These are phyloP conservation scores for Rhynchospora breviuscula DNA, from an alignment of 176 grass and related monocot genomes.

Conservation along the genomic window DNA sequence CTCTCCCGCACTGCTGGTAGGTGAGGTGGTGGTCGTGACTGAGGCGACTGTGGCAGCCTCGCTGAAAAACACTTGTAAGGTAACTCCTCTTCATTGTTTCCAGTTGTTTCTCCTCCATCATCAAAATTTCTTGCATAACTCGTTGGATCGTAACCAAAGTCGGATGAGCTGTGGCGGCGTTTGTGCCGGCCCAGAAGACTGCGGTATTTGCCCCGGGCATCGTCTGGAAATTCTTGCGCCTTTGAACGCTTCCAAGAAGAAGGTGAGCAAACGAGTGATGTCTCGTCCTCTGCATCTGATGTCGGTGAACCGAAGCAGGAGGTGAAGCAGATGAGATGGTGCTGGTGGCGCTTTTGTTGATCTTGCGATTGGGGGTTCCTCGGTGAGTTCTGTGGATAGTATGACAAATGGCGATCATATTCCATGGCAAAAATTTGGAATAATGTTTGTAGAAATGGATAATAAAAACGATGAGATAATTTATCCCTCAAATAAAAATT, in stretches of 20 bases:
- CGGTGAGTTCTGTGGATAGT: conserved; percentile 6
- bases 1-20: neutral
- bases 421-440: neutral
- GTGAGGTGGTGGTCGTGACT: neutral
- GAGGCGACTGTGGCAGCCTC: conserved; percentile 8
- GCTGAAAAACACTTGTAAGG: conserved; percentile 15
- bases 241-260: conserved; percentile 27
- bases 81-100: conserved; percentile 4
- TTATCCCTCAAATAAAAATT: conserved; percentile 4
- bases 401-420: conserved; percentile 21
- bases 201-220: neutral
- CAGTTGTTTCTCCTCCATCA: conserved; percentile 6
- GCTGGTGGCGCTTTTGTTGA: neutral
- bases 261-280: conserved; percentile 14
- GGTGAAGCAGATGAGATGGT: conserved; percentile 23
- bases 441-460: neutral
- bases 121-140: conserved; percentile 33
- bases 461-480: neutral
- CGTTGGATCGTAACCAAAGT: conserved; percentile 19
- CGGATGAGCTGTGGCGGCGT: conserved; percentile 13
- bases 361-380: conserved; percentile 1
- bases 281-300: neutral
- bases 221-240: conserved; percentile 20
- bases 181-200: neutral
- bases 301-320: conserved; percentile 18